Conservation (phyloP, 371 early-diverging fungal species). For the Smittium culicis region DNA sequence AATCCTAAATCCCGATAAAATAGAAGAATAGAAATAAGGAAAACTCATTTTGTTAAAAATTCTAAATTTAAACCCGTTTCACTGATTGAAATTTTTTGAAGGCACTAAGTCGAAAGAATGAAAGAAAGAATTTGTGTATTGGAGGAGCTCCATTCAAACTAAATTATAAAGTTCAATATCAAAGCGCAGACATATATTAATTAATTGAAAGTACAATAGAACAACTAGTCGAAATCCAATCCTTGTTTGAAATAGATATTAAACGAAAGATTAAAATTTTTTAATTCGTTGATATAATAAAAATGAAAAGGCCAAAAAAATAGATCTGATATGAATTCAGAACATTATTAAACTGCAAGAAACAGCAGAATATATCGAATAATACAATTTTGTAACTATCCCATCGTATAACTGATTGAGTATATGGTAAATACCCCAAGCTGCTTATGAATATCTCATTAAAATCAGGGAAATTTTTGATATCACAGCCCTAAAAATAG, state of each 20-base stretch:
- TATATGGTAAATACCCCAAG: not conserved
- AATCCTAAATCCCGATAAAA: too few relatives aligned
- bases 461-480: not conserved
- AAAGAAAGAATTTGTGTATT: not conserved
- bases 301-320: not conserved
- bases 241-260: not conserved
- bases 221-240: not conserved
- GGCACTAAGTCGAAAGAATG: not conserved
- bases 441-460: not conserved
- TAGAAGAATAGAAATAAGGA: too few relatives aligned
- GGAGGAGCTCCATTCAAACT: not conserved
- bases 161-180: not conserved
- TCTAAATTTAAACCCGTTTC: not conserved
- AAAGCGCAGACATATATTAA: not conserved
- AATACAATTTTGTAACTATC: not conserved
- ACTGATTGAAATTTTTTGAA: not conserved
- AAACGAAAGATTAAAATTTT: not conserved
- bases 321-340: not conserved
- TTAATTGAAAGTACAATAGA: not conserved
- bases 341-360: not conserved
- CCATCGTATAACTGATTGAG: not conserved
- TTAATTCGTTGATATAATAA: not conserved
- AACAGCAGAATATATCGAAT: not conserved
- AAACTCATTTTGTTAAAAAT: too few relatives aligned
- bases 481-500: not conserved